A percentile compares a stretch with the other conserved stretches of the same genome.
Evolutionary conservation across 2,329 filamentous ascomycete genomes (phyloP).

Genomic region (Penicillium italicum): DNA sequence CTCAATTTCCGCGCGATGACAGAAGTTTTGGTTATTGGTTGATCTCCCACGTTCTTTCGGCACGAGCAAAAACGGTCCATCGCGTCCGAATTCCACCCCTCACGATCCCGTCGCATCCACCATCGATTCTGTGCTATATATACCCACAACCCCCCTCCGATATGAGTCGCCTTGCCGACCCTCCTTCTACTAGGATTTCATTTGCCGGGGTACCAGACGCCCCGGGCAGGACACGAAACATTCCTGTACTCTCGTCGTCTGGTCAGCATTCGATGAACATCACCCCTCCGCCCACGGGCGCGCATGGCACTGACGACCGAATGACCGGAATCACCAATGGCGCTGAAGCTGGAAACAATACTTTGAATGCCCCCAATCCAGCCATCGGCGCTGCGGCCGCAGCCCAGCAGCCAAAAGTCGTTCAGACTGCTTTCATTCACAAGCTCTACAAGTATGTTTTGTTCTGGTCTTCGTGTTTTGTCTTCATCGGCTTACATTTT

Average conservation of each 20-base stretch:
- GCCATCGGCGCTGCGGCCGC: constrained; percentile 47
- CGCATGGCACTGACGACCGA: constrained; percentile 52
- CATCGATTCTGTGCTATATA: constrained; percentile 1
- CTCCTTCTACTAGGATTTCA: constrained; percentile 41
- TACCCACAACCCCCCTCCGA: constrained; percentile 12
- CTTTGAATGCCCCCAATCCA: constrained; percentile 30
- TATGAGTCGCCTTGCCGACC: constrained; percentile 43
- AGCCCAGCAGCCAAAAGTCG: constrained; percentile 91
- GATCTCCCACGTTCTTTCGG: constrained; percentile 33
- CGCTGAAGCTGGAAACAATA: constrained; percentile 25
- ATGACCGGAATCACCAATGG: constrained; percentile 37
- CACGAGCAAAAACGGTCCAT: constrained; percentile 24
- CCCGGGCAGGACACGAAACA: constrained; percentile 48
- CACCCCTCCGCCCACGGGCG: constrained; percentile 46
- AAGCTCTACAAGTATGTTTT: constrained; percentile 88
- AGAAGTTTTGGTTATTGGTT: constrained; percentile 28
- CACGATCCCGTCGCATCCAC: constrained; percentile 10
- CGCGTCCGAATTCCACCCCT: constrained; percentile 15
- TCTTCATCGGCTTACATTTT: constrained; percentile 17
- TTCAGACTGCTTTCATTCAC: constrained; percentile 98
- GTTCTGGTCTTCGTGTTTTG: neutral
- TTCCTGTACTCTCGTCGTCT: constrained; percentile 48
- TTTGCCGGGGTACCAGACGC: constrained; percentile 43
- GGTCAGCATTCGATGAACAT: constrained; percentile 51
- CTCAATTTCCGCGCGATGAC: constrained; percentile 25